These are phyloP conservation scores for Fusarium continuum DNA, from an alignment of 2,329 filamentous ascomycete species.

Conservation along the genomic window DNA sequence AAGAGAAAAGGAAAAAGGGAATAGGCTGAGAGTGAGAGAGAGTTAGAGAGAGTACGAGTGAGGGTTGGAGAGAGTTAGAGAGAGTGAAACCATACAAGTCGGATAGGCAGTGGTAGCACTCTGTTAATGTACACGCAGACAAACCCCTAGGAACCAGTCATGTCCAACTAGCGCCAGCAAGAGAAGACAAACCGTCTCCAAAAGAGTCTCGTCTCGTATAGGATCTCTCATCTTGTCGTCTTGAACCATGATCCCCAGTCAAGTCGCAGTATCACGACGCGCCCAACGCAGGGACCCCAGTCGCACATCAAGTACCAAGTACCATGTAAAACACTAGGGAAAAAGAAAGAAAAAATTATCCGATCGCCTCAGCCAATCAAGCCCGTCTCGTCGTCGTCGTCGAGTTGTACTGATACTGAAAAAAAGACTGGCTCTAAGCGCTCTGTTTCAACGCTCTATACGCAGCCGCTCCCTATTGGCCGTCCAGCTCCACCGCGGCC, in stretches of 20 bases:
- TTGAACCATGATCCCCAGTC: slow-evolving; percentile 26
- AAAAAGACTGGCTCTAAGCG: slow-evolving; percentile 35
- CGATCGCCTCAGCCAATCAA: slow-evolving; percentile 22
- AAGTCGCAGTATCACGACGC: slow-evolving; percentile 39
- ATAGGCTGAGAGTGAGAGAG: background rate
- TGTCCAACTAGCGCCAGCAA: slow-evolving; percentile 25
- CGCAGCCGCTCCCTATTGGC: slow-evolving; percentile 38
- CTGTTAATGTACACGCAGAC: slow-evolving; percentile 28
- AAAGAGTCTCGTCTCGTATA: slow-evolving; percentile 25
- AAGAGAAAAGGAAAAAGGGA: slow-evolving; percentile 24
- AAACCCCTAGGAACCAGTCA: slow-evolving; percentile 4
- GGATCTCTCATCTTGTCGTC: slow-evolving; percentile 24
- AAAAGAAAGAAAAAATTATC: slow-evolving; percentile 1
- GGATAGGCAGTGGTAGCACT: slow-evolving; percentile 6
- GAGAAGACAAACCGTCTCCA: slow-evolving; percentile 14
- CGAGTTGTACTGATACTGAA: background rate
- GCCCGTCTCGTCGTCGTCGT: slow-evolving; percentile 6
- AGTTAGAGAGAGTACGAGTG: slow-evolving; percentile 12
- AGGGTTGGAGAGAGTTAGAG: slow-evolving; percentile 3
- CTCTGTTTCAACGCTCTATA: slow-evolving; percentile 35
- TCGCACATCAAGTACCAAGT: no score
- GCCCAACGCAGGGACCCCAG: slow-evolving; percentile 31
- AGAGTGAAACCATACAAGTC: slow-evolving; percentile 17
- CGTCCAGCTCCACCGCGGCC: slow-evolving; percentile 29
- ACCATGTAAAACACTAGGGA: slow-evolving; percentile 6